These are phyloP conservation scores for Chaetomiaceae sp. DNA, from an alignment of 2,329 filamentous ascomycete species.

Conservation along the genomic window DNA sequence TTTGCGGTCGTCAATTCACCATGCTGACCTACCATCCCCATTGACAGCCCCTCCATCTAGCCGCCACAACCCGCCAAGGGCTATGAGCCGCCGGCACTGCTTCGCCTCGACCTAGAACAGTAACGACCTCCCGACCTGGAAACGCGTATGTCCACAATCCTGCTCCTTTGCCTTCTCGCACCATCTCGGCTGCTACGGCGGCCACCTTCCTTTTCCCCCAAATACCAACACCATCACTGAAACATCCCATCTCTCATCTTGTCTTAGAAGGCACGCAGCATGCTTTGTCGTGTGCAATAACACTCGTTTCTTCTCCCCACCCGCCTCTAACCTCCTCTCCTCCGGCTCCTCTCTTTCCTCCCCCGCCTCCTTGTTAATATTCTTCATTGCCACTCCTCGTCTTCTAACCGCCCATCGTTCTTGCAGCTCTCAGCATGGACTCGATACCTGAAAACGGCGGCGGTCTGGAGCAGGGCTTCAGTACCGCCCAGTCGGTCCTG, in stretches of 20 bases:
- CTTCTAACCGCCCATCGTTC: constrained; percentile 13
- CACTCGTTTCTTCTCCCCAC: neutral
- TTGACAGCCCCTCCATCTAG: constrained; percentile 22
- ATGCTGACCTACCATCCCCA: constrained; percentile 15
- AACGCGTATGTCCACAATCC: constrained; percentile 20
- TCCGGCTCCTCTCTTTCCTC: neutral
- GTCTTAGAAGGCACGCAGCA: constrained; percentile 15
- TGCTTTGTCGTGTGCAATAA: constrained; percentile 18
- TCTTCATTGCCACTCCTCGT: neutral
- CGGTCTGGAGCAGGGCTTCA: constrained; percentile 12
- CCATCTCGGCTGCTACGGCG: constrained; percentile 5
- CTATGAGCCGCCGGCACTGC: constrained; percentile 24
- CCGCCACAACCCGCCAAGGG: constrained; percentile 24
- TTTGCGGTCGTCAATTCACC: constrained; percentile 9
- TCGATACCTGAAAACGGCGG: constrained; percentile 8
- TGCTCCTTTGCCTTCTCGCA: constrained; percentile 7
- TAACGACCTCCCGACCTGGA: constrained; percentile 7
- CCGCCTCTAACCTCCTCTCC: neutral
- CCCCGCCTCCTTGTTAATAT: neutral
- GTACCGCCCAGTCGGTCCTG: constrained; percentile 39
- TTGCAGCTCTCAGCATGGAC: constrained; percentile 26
- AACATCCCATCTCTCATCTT: neutral
- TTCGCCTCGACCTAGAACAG: constrained; percentile 16
- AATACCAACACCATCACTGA: constrained; percentile 1
- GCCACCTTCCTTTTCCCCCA: no score